phyloP scores from a whole-genome alignment of 1,139 yeast species.

The Debaryomyces subglobosus region DNA sequence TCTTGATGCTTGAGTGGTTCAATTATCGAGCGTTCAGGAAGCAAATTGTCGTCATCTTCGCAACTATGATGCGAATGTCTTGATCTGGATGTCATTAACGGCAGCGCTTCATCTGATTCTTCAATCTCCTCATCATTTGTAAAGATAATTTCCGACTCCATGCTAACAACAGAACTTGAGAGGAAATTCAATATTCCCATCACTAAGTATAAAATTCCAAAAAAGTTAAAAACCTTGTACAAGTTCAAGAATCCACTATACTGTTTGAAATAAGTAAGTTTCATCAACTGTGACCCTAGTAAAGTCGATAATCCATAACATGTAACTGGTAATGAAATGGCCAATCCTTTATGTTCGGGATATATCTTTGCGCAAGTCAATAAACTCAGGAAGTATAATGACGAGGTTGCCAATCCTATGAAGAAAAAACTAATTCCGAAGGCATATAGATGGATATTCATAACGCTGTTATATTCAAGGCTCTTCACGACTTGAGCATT shows the following conservation, averaged over 20 bases:
- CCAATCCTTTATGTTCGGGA: slow-evolving; percentile 73
- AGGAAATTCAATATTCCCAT: slow-evolving; percentile 63
- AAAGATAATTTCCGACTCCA: slow-evolving; percentile 56
- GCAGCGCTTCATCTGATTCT: slow-evolving; percentile 19
- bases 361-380: slow-evolving; percentile 83
- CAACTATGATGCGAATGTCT: slow-evolving; percentile 12
- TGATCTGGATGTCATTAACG: slow-evolving; percentile 3
- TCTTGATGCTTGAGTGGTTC: slow-evolving; percentile 52
- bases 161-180: slow-evolving; percentile 64
- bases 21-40: slow-evolving; percentile 32
- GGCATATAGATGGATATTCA: slow-evolving; percentile 22
- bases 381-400: slow-evolving; percentile 75
- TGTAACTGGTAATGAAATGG: slow-evolving; percentile 87
- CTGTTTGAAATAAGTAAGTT: slow-evolving; percentile 38
- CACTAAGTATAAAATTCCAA: slow-evolving; percentile 58
- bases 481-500: slow-evolving; percentile 27
- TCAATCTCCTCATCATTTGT: slow-evolving; percentile 30
- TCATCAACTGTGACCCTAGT: slow-evolving; percentile 59
- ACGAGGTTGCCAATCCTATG: slow-evolving; percentile 81
- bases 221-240: slow-evolving; percentile 55
- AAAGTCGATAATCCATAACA: slow-evolving; percentile 83
- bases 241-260: slow-evolving; percentile 43
- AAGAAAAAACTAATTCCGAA: slow-evolving; percentile 43
- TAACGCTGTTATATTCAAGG: slow-evolving; percentile 4
- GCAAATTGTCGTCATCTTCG: slow-evolving; percentile 17